Percentiles rank a stretch among this genome's conserved stretches.
These are phyloP conservation scores for Tuber microsphaerosporum DNA, from an alignment of 495 filamentous ascomycete genomes.

Conservation along the genomic window DNA sequence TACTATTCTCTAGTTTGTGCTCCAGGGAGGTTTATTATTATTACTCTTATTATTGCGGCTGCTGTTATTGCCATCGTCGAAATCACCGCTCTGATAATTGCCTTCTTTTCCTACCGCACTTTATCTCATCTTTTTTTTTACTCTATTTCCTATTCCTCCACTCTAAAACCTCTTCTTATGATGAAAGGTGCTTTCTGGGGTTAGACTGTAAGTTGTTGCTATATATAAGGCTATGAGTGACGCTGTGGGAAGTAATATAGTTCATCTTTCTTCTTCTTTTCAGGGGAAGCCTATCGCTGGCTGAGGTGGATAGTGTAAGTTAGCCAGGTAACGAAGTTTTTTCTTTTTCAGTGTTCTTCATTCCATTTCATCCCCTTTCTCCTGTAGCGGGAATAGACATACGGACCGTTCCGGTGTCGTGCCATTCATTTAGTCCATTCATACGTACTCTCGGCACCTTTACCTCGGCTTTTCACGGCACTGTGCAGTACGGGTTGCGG, in stretches of 20 bases:
- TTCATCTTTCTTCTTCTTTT: background rate
- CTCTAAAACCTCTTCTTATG: background rate
- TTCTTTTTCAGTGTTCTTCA: background rate
- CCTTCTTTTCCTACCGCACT: background rate
- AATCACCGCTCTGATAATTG: background rate
- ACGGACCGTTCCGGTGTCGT: background rate
- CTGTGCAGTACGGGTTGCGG: background rate
- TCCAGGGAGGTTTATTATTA: background rate
- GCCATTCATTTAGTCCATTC: background rate
- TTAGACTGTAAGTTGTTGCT: background rate
- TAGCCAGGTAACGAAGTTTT: background rate
- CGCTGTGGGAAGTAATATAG: background rate
- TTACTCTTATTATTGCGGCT: background rate
- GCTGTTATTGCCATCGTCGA: background rate
- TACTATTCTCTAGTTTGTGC: background rate
- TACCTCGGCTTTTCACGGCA: background rate
- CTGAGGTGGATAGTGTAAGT: background rate
- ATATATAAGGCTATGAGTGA: background rate
- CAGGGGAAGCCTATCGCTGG: background rate
- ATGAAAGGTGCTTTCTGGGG: background rate
- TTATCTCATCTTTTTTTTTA: background rate
- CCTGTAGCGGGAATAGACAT: background rate
- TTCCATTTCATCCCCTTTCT: background rate
- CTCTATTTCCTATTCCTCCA: background rate
- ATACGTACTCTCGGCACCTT: slow-evolving; percentile 1